Percentiles rank a stretch among this genome's conserved stretches.
Conservation (phyloP, 2,329 filamentous ascomycete genomes). For the Diaporthe longicolla region DNA sequence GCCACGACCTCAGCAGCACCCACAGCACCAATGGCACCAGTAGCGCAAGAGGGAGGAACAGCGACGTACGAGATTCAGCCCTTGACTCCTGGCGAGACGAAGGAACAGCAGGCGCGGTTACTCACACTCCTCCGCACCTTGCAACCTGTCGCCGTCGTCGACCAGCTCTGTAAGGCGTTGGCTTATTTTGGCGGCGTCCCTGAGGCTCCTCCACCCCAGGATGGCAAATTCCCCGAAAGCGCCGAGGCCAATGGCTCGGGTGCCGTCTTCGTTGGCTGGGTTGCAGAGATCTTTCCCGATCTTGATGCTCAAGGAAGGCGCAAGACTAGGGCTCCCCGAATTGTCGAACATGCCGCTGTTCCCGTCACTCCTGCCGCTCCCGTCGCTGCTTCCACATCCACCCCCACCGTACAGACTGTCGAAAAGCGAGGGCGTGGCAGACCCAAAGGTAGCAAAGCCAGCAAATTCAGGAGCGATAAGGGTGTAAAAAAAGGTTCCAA, state of each 20-base stretch:
- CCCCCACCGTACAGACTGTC: conserved; percentile 41
- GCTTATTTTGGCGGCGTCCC: conserved; percentile 75
- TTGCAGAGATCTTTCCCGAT: conserved; percentile 73
- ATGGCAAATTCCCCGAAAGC: conserved; percentile 69
- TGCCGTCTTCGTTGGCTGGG: conserved; percentile 71
- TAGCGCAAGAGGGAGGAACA: background rate
- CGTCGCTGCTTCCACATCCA: conserved; percentile 42
- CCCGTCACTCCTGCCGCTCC: conserved; percentile 48
- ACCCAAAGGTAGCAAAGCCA: conserved; percentile 70
- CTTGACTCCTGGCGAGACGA: conserved; percentile 62
- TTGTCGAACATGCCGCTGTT: conserved; percentile 43
- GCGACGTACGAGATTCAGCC: conserved; percentile 45
- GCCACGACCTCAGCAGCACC: conserved; percentile 45
- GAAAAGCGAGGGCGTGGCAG: conserved; percentile 65
- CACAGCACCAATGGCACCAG: conserved; percentile 20
- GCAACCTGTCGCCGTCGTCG: conserved; percentile 69
- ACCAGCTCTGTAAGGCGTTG: conserved; percentile 73
- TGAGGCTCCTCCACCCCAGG: conserved; percentile 64
- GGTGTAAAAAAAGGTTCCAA: conserved; percentile 63
- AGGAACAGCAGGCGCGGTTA: conserved; percentile 71
- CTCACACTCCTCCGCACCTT: conserved; percentile 69
- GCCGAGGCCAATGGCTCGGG: conserved; percentile 70
- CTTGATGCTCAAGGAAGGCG: conserved; percentile 44
- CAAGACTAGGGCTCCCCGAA: conserved; percentile 45
- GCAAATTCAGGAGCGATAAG: conserved; percentile 63